Conservation (phyloP, 768 basidiomycete species). For the Fibroporia radiculosa region DNA sequence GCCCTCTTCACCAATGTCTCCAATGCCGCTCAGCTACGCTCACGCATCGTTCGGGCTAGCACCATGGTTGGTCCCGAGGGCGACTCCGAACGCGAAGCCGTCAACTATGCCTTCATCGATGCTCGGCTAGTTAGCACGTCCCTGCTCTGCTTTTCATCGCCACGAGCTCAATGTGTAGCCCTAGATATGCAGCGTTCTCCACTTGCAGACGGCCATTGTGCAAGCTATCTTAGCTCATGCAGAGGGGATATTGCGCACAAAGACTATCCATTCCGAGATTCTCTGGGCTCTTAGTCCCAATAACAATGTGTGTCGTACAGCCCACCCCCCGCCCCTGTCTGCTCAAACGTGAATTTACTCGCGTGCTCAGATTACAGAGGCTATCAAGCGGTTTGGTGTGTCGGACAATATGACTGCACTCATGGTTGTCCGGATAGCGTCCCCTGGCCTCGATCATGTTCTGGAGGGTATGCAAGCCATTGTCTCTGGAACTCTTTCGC, state of each 20-base stretch:
- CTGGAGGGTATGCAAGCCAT: constrained; percentile 46
- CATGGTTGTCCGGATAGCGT: constrained; percentile 62
- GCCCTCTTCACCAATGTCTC: constrained; percentile 61
- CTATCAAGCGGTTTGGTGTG: constrained; percentile 79
- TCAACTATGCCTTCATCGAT: constrained; percentile 90
- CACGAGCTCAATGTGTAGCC: background rate
- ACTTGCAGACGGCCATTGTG: constrained; percentile 78
- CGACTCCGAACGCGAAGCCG: constrained; percentile 59
- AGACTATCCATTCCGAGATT: constrained; percentile 87
- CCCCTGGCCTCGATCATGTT: constrained; percentile 33
- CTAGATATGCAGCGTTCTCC: constrained; percentile 75
- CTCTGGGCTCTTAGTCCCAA: constrained; percentile 83
- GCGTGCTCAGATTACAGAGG: constrained; percentile 81
- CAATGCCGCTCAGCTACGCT: constrained; percentile 54
- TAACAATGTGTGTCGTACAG: constrained; percentile 61
- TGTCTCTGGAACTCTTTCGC: constrained; percentile 49
- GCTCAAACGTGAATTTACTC: background rate
- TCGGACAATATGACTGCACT: constrained; percentile 57
- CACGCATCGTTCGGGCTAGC: constrained; percentile 66
- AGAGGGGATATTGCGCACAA: constrained; percentile 60
- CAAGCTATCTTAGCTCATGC: constrained; percentile 70
- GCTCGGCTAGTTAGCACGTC: constrained; percentile 61
- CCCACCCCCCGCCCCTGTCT: background rate
- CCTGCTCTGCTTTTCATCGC: background rate
- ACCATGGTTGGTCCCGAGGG: constrained; percentile 51